Conservation (phyloP, 768 basidiomycete species). For the Dacryopinax spathularia region DNA sequence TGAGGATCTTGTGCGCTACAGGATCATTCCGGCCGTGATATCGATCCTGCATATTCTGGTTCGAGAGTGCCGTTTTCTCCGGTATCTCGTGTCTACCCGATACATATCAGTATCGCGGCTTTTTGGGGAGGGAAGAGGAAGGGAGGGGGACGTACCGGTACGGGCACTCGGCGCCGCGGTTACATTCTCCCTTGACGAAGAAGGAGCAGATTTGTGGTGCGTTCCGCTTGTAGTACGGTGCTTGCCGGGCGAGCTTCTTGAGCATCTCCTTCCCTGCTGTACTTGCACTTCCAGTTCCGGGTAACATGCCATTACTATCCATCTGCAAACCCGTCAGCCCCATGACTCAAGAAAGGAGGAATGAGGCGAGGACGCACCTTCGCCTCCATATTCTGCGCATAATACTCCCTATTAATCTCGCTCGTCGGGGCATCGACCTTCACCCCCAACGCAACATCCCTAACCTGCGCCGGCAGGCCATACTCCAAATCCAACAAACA, state of each 20-base stretch:
- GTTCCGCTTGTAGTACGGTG: constrained; percentile 96
- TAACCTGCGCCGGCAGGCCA: constrained; percentile 87
- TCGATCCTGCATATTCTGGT: constrained; percentile 89
- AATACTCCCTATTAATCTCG: constrained; percentile 92
- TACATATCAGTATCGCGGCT: neutral
- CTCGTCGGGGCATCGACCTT: constrained; percentile 85
- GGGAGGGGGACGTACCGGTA: constrained; percentile 40
- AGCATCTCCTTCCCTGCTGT: constrained; percentile 93
- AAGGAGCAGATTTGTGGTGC: constrained; percentile 88
- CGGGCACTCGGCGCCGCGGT: constrained; percentile 80
- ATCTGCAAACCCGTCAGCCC: constrained; percentile 32
- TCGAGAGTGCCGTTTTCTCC: constrained; percentile 61
- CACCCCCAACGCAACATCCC: constrained; percentile 82
- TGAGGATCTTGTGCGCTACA: constrained; percentile 81
- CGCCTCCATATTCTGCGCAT: constrained; percentile 80
- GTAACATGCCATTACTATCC: constrained; percentile 51
- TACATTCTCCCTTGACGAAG: constrained; percentile 91
- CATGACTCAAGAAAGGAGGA: neutral
- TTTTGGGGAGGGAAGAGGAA: neutral
- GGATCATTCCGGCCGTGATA: constrained; percentile 89
- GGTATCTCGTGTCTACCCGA: constrained; percentile 73
- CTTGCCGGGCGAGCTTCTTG: constrained; percentile 83
- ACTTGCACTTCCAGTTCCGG: constrained; percentile 44
- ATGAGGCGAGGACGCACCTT: constrained; percentile 41
- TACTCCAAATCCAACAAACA: constrained; percentile 95